A percentile compares a stretch with the other conserved stretches of the same genome.
These are phyloP conservation scores for Hortiboletus rubellus DNA, from an alignment of 1,284 basidiomycete species.

Conservation along the genomic window DNA sequence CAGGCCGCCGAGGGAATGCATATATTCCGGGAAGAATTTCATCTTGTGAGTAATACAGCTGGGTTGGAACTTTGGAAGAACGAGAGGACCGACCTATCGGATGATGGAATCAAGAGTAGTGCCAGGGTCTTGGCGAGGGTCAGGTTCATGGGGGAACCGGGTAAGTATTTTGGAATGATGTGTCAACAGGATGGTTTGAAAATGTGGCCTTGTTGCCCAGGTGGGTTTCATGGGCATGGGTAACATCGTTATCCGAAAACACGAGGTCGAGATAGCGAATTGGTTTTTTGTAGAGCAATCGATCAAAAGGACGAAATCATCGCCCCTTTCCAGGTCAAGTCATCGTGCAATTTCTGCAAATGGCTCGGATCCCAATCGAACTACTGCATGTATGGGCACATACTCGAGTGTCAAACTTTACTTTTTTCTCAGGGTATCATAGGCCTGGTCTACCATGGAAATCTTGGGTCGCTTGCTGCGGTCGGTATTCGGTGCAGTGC, in stretches of 20 bases:
- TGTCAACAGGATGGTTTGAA: neutral
- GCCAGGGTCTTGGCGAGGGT: neutral
- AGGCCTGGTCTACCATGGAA: neutral
- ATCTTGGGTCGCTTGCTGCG: neutral
- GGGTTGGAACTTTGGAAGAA: neutral
- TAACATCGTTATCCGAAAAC: slow-evolving; percentile 7
- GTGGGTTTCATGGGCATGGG: neutral
- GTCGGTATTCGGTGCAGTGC: neutral
- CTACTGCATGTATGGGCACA: neutral
- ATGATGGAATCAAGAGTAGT: slow-evolving; percentile 1
- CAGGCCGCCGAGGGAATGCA: slow-evolving; percentile 3
- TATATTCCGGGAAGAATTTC: neutral
- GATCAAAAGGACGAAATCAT: neutral
- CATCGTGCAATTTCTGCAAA: neutral
- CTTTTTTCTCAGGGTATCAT: neutral
- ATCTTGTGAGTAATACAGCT: slow-evolving; percentile 1
- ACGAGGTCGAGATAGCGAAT: slow-evolving; percentile 15
- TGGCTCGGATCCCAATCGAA: neutral
- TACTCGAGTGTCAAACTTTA: slow-evolving; percentile 10
- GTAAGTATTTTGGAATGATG: neutral
- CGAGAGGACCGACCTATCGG: neutral
- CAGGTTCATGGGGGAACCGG: neutral
- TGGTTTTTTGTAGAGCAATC: neutral
- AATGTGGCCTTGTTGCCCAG: neutral
- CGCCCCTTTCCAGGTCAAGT: neutral